Evolutionary conservation across 805 yeast species (phyloP), one percentile per base, ranked within the genome.

Genomic region (Zygotorulaspora sp.): DNA sequence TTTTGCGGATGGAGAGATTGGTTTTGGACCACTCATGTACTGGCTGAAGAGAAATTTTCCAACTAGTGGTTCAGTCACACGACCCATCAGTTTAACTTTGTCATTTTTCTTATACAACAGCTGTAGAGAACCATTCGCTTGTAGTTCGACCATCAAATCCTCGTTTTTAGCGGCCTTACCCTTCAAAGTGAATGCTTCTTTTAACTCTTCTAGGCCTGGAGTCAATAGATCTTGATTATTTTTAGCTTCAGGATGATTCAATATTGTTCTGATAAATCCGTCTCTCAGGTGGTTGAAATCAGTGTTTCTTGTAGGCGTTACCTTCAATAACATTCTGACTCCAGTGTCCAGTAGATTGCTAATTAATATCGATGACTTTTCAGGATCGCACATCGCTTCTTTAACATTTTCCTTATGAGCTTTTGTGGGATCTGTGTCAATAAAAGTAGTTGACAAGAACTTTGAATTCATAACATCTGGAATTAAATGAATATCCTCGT

Each of bases 201-300:
- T 74, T 40, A 89, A 60, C 55, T 85, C 78, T 26, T 74, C 77
- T 9, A 89, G 61, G 1, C 96, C 96, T 8, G 62, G 61, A n/a
- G 68, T 68, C n/a, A 74, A 57, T 16, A 59, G 64, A 2, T 70
- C 75, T 21, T 65, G 65, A 25, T 71, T 64, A 5, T 68, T 62
- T 47, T 78, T 78, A 36, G 81, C 75, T 43, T 71, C 64, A 2
- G 82, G 78, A 53, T 77, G 77, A 23, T 86, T 82, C 58, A 80
- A 68, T 32, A 86, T 74, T 0, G 95, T 78, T 57, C 89, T 81
- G 33, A 87, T 74, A 44, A 92, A 74, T 0, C 97, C 97, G 56
- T 92, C 97, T 48, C 83, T 75, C 53, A 90, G 63, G 57, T 92
- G 97, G 45, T 78, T 78, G 62, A 83, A 88, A 62, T 90, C 97